Conservation (phyloP, 2,329 filamentous ascomycete genomes). For the Purpureocillium lavendulum region DNA sequence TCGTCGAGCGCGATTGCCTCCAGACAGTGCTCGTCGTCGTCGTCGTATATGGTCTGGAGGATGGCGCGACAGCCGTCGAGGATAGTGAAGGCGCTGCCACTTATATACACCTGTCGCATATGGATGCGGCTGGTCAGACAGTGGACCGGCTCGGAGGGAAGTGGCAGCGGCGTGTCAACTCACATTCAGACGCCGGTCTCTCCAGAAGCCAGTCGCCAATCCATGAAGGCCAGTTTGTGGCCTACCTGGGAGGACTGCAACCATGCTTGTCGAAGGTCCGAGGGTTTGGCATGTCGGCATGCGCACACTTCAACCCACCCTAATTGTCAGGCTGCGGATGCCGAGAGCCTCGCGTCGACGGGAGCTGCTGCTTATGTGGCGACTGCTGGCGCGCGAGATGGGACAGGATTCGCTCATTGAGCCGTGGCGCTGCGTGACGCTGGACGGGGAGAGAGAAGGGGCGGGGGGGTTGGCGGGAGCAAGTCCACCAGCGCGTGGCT, state of each 20-base stretch:
- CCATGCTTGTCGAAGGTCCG: conserved; percentile 44
- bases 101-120: conserved; percentile 66
- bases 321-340: too few species aligned
- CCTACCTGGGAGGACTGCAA: conserved; percentile 70
- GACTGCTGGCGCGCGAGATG: too few species aligned
- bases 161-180: conserved; percentile 20
- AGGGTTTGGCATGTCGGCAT: too few species aligned
- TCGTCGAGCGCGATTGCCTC: conserved; percentile 78
- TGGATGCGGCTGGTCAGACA: background rate
- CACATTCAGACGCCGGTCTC: conserved; percentile 64
- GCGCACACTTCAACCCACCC: too few species aligned
- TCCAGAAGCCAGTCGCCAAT: conserved; percentile 66
- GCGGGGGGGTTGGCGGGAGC: too few species aligned
- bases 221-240: conserved; percentile 72
- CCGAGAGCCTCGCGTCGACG: too few species aligned
- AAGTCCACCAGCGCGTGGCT: too few species aligned
- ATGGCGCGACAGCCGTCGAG: conserved; percentile 66
- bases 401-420: too few species aligned
- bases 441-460: too few species aligned
- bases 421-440: too few species aligned
- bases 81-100: conserved; percentile 79
- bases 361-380: too few species aligned
- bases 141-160: background rate
- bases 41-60: conserved; percentile 85
- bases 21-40: conserved; percentile 54